Conservation (phyloP, 2,329 filamentous ascomycete species). For the Colletotrichum sp. region DNA sequence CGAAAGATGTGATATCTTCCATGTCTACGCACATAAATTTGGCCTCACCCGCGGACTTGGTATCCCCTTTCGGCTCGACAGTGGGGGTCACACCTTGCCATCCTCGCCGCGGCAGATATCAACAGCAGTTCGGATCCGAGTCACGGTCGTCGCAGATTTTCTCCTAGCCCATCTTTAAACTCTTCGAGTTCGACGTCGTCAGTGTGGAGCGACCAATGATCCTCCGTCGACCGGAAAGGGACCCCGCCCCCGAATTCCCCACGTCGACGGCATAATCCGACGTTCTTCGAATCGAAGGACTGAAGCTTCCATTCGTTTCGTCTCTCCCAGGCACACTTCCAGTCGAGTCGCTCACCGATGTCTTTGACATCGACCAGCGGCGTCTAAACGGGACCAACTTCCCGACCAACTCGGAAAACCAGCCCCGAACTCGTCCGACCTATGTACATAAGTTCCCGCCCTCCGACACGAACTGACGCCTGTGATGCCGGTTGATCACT, state of each 20-base stretch:
- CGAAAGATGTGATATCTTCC: not conserved
- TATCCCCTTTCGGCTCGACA: not conserved
- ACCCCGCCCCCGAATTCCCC: not conserved
- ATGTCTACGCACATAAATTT: not conserved
- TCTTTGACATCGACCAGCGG: not conserved
- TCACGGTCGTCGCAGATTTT: not conserved
- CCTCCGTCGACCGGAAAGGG: not conserved
- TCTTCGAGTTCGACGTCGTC: not conserved
- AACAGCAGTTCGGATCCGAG: not conserved
- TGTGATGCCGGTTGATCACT: not conserved
- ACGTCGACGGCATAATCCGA: not conserved
- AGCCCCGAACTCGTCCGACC: not conserved
- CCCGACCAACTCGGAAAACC: not conserved
- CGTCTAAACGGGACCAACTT: not conserved
- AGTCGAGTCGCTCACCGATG: no score
- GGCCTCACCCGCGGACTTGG: not conserved
- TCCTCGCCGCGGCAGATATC: accelerated
- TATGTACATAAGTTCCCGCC: no score
- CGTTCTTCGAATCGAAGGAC: not conserved
- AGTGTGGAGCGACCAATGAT: not conserved
- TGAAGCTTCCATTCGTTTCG: no score
- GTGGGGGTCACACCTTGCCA: not conserved
- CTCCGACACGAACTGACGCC: no score
- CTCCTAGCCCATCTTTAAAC: not conserved
- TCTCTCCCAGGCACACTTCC: no score